phyloP scores from a whole-genome alignment of 371 early-diverging fungal genomes.

The Mucor piriformis region DNA sequence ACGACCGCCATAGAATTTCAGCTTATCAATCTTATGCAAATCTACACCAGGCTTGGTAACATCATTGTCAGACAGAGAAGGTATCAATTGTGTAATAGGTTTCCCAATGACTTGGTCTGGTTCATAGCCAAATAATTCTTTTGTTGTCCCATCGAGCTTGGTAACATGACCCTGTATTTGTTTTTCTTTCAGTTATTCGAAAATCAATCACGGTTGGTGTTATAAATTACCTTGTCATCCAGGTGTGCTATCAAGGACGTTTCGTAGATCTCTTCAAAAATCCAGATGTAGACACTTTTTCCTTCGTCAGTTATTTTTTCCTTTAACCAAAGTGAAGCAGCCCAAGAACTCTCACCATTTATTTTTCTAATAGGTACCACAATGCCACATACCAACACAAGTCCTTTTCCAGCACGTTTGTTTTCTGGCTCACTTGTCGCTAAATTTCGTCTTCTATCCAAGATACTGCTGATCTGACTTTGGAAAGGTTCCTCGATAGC shows the following conservation, averaged over 20 bases:
- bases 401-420: conserved; percentile 13
- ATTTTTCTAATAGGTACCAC: conserved; percentile 39
- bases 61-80: conserved; percentile 44
- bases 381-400: conserved; percentile 61
- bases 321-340: conserved; percentile 73
- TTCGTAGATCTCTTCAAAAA: conserved; percentile 74
- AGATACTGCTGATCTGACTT: conserved; percentile 9
- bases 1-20: conserved; percentile 64
- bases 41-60: conserved; percentile 45
- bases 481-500: conserved; percentile 22
- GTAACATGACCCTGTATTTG: conserved; percentile 45
- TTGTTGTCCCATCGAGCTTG: conserved; percentile 51
- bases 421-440: neutral
- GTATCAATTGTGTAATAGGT: conserved; percentile 54
- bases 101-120: conserved; percentile 53
- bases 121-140: conserved; percentile 63
- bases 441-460: conserved; percentile 8
- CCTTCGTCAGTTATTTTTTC: conserved; percentile 54
- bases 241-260: conserved; percentile 43
- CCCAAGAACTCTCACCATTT: conserved; percentile 35
- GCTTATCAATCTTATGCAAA: conserved; percentile 49
- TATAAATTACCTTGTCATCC: conserved; percentile 15
- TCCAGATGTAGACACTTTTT: conserved; percentile 63
- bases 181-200: too few species aligned
- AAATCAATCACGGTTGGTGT: too few species aligned